Evolutionary conservation across 2,329 filamentous ascomycete species (phyloP), one percentile per base, ranked within the genome.

Genomic region (Neonectria punicea): DNA sequence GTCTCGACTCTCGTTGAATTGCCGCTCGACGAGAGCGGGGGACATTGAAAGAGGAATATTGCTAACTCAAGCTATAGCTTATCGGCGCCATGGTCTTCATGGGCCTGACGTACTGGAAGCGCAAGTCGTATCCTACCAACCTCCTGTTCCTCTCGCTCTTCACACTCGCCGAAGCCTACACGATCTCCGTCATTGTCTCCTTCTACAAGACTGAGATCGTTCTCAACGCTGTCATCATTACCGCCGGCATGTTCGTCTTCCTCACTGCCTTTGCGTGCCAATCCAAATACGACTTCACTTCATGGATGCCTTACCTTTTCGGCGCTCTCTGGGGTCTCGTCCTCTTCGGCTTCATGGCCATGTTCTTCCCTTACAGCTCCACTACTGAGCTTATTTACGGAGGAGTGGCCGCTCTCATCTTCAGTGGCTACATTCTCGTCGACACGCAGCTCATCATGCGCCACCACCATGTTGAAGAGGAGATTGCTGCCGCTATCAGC

Each of bases 261-360:
- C 87, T 94, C 56, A 93, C 91, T 1, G 80, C 94, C 49, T 98
- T 99, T 79, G 96, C 96, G 54, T 97, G 94, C 87, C 96, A 99
- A 84, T 93, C 92, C 70, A 97, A 97, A 80, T 99, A 99, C 78
- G 96, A 99, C 84, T 99, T 99, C 79, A 98, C 95, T 1, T 91
- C 89, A 69, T 99, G 96, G 95, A 93, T 95, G 85, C 95, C 96
- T 18, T 98, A 98, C 78, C 88, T 98, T 4, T 97, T 97, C 75
- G 94, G 94, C 63, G 90, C 86, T 0, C 87, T 99, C 18, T 98
- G 96, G 96, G 91, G 92, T 7, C 82, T 98, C 64, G 86, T 99
- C 68, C 84, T 99, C 44, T 98, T 98, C 77, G 93, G 96, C 55
- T 96, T 99, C 84, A 94, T 98, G 87, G 86, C 91, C 70, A 87